A percentile compares a stretch with the other conserved stretches of the same genome.
phyloP scores from a whole-genome alignment of 306 rosid species.

The Lathyrus tuberosus region DNA sequence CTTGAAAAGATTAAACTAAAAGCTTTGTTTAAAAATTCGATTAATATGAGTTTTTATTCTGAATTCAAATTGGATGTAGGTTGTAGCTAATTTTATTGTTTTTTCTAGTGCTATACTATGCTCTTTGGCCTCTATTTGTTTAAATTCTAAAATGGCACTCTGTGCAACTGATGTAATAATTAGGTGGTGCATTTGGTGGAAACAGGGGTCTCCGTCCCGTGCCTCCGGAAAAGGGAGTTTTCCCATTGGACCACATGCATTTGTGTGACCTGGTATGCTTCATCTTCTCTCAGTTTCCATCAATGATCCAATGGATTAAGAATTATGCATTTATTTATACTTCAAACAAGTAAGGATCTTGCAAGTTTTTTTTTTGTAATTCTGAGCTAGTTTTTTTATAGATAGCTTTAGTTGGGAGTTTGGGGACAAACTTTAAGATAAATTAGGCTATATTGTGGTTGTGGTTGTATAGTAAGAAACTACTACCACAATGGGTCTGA shows the following conservation, averaged over 20 bases:
- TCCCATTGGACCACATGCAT: slow-evolving; percentile 95
- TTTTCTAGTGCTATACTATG: background rate
- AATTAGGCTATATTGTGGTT: too few species aligned
- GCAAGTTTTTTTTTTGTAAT: too few species aligned
- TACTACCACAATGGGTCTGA: too few species aligned
- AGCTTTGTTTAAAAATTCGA: too few species aligned
- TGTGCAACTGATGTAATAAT: slow-evolving; percentile 21
- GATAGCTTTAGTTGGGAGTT: too few species aligned
- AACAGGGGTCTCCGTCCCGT: slow-evolving; percentile 87
- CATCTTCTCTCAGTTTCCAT: slow-evolving; percentile 12
- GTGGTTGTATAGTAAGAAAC: too few species aligned
- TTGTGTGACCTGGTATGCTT: slow-evolving; percentile 82
- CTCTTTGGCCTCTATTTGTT: background rate
- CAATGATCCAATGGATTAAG: background rate
- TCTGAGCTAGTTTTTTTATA: too few species aligned
- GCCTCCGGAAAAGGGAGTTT: slow-evolving; percentile 96
- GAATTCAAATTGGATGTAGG: too few species aligned
- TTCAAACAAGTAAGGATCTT: too few species aligned
- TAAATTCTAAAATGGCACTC: background rate
- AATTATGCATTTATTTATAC: background rate
- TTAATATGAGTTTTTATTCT: too few species aligned
- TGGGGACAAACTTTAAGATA: too few species aligned
- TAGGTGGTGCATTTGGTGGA: slow-evolving; percentile 98
- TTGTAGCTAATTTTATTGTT: background rate
- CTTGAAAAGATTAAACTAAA: background rate